These are phyloP conservation scores for Kodamaea sagamina DNA, from an alignment of 805 yeast genomes.

Conservation along the genomic window DNA sequence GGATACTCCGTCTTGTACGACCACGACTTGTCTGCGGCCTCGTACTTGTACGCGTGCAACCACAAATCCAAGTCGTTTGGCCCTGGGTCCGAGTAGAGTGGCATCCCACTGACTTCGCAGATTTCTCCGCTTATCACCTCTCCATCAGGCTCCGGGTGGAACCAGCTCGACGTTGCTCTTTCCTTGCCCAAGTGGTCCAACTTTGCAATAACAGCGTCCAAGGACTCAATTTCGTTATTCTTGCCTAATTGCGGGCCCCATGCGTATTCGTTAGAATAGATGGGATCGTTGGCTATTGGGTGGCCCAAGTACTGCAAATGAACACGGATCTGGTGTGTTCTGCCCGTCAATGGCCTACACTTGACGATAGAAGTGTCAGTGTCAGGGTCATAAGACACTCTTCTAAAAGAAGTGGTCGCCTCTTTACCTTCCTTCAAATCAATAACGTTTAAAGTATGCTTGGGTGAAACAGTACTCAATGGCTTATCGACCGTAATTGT, in stretches of 20 bases:
- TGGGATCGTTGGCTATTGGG: conserved; percentile 59
- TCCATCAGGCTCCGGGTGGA: conserved; percentile 59
- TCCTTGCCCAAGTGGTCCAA: conserved; percentile 73
- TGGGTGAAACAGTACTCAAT: conserved; percentile 69
- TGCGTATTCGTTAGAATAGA: conserved; percentile 72
- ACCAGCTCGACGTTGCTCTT: conserved; percentile 67
- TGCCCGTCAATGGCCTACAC: conserved; percentile 86
- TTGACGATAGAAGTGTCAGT: conserved; percentile 68
- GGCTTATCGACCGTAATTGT: conserved; percentile 66
- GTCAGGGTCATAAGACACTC: conserved; percentile 61
- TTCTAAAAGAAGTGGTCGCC: conserved; percentile 69
- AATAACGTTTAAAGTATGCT: conserved; percentile 62
- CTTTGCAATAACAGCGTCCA: conserved; percentile 44
- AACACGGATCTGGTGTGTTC: conserved; percentile 94
- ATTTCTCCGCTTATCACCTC: conserved; percentile 59
- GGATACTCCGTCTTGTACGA: conserved; percentile 75
- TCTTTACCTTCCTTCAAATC: conserved; percentile 58
- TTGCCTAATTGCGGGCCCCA: conserved; percentile 84
- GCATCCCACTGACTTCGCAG: conserved; percentile 70
- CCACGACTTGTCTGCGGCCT: conserved; percentile 62
- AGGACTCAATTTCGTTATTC: conserved; percentile 51
- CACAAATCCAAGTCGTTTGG: conserved; percentile 83
- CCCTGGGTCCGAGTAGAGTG: conserved; percentile 84
- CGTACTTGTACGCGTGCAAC: conserved; percentile 87
- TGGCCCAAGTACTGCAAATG: conserved; percentile 87